Conservation (phyloP, 441 rosid species). For the Jatropha multifida region DNA sequence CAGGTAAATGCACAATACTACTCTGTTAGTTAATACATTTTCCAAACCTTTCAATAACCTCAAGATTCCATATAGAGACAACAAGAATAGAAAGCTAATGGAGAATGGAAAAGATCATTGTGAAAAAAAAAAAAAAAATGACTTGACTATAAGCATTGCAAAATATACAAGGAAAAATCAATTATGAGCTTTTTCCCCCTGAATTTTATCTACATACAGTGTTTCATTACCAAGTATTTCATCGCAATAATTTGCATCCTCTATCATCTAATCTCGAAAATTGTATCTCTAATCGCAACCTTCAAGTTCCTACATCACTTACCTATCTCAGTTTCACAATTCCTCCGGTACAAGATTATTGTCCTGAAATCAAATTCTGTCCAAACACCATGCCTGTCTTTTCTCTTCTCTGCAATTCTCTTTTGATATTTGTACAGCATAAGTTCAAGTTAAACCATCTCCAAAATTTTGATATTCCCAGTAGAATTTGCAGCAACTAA, state of each 20-base stretch:
- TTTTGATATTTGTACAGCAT: constrained; percentile 2
- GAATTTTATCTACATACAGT: constrained; percentile 39
- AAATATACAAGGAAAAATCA: constrained; percentile 26
- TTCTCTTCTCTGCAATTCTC: background rate
- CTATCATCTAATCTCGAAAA: constrained; percentile 30
- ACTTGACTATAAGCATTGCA: constrained; percentile 22
- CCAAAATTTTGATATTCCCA: constrained; percentile 92
- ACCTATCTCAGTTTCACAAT: constrained; percentile 23
- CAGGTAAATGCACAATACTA: too few relatives aligned
- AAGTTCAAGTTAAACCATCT: constrained; percentile 58
- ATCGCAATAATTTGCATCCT: constrained; percentile 14
- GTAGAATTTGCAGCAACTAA: constrained; percentile 92
- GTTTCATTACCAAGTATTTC: constrained; percentile 26
- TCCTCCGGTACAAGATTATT: constrained; percentile 15
- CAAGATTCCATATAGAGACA: background rate
- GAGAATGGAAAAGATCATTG: background rate
- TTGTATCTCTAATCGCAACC: constrained; percentile 5
- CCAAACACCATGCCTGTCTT: background rate
- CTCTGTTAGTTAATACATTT: too few relatives aligned
- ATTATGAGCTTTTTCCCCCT: constrained; percentile 5
- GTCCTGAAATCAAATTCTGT: constrained; percentile 4
- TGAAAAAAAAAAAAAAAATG: constrained; percentile 10
- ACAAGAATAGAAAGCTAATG: background rate
- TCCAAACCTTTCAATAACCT: background rate
- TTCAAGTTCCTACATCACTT: constrained; percentile 23